Percentiles rank a stretch among this genome's conserved stretches.
These are phyloP conservation scores for Cercospora sp. DNA, from an alignment of 2,329 filamentous ascomycete genomes.

Conservation along the genomic window DNA sequence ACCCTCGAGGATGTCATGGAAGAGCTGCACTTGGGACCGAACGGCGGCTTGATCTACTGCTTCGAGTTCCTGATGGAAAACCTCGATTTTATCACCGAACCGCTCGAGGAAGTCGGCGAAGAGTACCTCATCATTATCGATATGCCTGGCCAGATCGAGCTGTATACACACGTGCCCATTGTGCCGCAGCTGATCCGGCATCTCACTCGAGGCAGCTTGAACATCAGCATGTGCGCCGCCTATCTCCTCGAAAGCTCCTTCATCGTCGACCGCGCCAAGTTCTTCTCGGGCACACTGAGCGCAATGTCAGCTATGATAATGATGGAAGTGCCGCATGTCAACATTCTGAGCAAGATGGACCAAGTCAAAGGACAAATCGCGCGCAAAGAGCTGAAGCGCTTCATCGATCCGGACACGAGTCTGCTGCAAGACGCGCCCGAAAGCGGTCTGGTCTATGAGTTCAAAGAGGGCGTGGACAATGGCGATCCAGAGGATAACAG, in stretches of 20 bases:
- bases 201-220: slow-evolving; percentile 77
- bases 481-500: slow-evolving; percentile 63
- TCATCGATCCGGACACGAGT: slow-evolving; percentile 80
- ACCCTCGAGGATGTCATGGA: slow-evolving; percentile 96
- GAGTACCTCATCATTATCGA: slow-evolving; percentile 98
- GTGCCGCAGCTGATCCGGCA: slow-evolving; percentile 81
- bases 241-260: slow-evolving; percentile 96
- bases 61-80: slow-evolving; percentile 96
- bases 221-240: slow-evolving; percentile 87
- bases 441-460: slow-evolving; percentile 48
- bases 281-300: slow-evolving; percentile 91
- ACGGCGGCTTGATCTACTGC: slow-evolving; percentile 92
- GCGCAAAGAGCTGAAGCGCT: slow-evolving; percentile 85
- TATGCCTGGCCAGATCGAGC: slow-evolving; percentile 97
- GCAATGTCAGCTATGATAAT: slow-evolving; percentile 99
- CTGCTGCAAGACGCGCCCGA: slow-evolving; percentile 78
- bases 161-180: slow-evolving; percentile 96
- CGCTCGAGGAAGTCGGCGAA: slow-evolving; percentile 81
- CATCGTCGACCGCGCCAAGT: slow-evolving; percentile 92
- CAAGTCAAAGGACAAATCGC: slow-evolving; percentile 86
- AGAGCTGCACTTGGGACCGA: slow-evolving; percentile 84
- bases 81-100: slow-evolving; percentile 84
- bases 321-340: slow-evolving; percentile 95
- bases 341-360: slow-evolving; percentile 97
- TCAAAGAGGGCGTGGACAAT: slow-evolving; percentile 46